Evolutionary conservation across 306 rosid species (phyloP), one percentile per base, ranked within the genome.

Genomic region (Pyrus betulifolia): DNA sequence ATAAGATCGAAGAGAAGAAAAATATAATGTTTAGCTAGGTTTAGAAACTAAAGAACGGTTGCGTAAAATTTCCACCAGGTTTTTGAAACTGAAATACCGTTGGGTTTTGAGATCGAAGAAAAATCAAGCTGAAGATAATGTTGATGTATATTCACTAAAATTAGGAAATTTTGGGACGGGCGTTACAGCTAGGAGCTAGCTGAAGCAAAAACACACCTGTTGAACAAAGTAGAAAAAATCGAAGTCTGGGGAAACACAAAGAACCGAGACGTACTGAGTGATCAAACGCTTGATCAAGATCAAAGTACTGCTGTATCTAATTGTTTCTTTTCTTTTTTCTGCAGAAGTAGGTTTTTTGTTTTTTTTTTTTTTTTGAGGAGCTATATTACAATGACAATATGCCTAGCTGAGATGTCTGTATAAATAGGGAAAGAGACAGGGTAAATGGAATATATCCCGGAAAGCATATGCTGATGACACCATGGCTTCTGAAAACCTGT

Each of bases 161-260:
- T 38, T 38, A 38, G 9, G 42, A 38, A 7, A 38, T 6, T 38
- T 38, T 38, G 42, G 42, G 42, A 38, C 2, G 2, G 42, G 42
- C 10, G 2, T 38, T 38, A 38, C 10, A 35, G 40, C 40, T 35
- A 35, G 8, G 4, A 38, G 42, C 42, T 38, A 38, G 9, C 17
- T 52, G 74, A 38, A 68, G 31, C 4, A 15, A 14, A 65, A 14
- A 65, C 40, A 19, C 3, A 71, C 84, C 75, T 81, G 81, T 71
- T 81, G 84, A 65, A 76, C 84, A 46, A 81, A 76, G 84, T 76
- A 81, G 74, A 81, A 81, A 78, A 76, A 81, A 76, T 81, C 81
- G 30, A 81, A 81, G 22, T 81, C 78, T 57, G 65, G 74, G 1
- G 84, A 54, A 65, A 55, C 35, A 38, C 81, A 81, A 28, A 71